Percentiles rank a stretch among this genome's conserved stretches.
phyloP scores from a whole-genome alignment of 148 eudicot genomes.

The Diospyros lotus region DNA sequence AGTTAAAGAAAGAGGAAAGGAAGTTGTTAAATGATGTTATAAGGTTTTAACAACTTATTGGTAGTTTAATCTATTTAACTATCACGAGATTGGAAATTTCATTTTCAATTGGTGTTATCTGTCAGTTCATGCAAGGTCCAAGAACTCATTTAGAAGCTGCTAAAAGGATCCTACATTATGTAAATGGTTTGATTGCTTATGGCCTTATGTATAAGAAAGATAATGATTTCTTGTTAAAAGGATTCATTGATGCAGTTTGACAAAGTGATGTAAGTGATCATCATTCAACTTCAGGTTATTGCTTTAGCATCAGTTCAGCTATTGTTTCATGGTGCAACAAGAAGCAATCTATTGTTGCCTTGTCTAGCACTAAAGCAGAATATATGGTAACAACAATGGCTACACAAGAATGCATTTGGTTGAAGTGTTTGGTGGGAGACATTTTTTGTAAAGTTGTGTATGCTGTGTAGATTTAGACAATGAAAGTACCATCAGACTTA shows the following conservation, averaged over 20 bases:
- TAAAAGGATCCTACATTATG: neutral
- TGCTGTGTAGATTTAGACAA: neutral
- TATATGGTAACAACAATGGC: slow-evolving; percentile 7
- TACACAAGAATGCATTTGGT: neutral
- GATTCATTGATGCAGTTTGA: slow-evolving; percentile 13
- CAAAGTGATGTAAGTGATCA: slow-evolving; percentile 1
- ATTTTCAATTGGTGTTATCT: too few relatives aligned
- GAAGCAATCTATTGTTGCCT: neutral
- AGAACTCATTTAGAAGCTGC: too few relatives aligned
- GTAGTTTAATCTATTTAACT: too few relatives aligned
- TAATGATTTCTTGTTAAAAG: neutral
- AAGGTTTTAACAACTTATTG: too few relatives aligned
- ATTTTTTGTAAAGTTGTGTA: neutral
- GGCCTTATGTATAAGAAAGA: neutral
- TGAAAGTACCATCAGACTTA: neutral
- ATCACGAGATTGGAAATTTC: too few relatives aligned
- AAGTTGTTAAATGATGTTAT: too few relatives aligned
- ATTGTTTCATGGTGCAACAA: slow-evolving; percentile 12
- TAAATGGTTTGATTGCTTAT: neutral
- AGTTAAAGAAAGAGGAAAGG: too few relatives aligned
- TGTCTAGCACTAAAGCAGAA: neutral
- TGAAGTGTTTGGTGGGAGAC: neutral
- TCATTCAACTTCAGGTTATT: neutral
- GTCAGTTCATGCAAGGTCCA: too few relatives aligned
- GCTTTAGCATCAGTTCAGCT: neutral